Evolutionary conservation across 768 basidiomycete species (phyloP), one percentile per base, ranked within the genome.

Genomic region (Lentinula guzmanii): DNA sequence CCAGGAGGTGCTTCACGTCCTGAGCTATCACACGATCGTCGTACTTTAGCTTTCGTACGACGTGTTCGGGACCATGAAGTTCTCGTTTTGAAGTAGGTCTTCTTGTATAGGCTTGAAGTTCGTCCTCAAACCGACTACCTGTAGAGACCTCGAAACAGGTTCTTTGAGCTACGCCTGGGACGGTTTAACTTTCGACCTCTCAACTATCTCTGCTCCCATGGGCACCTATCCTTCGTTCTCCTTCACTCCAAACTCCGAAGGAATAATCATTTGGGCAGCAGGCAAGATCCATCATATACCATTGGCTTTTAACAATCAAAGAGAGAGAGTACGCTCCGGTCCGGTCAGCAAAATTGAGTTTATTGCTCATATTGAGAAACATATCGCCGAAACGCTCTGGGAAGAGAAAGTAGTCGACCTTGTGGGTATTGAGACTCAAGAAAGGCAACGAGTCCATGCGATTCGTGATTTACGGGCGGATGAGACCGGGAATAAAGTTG

Each of bases 141-240:
- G 24, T 61, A 90, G 89, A 68, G 89, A 90, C 67, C 74, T 91
- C 18, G 68, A 75, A 42, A 86, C 86, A 0, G 89, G 89, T 16
- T 86, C 86, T 2, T 73, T 87, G 42, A 82, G 80, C 65, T 72
- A 90, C 66, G 70, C 85, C 16, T 90, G 86, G 86, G 72, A 89
- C 59, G 89, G 87, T 0, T 75, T 91, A 35, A 86, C 80, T 2
- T 89, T 88, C 66, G 89, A 91, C 68, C 75, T 86, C n/a, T 77
- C 77, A 21, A 69, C 70, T 9, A 76, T 89, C 55, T 89, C 84
- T 8, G 86, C 88, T 13, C 89, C 89, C 0, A 90, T 90, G 87
- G 87, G 88, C 10, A 91, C 89, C 43, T 91, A 91, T 65, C 89
- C 89, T 0, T 85, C 87, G 1, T 91, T 87, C 67, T 79, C 88